Base-by-base conservation (phyloP, 1,139 yeast genomes). In the Kodamaea alishanica region DNA sequence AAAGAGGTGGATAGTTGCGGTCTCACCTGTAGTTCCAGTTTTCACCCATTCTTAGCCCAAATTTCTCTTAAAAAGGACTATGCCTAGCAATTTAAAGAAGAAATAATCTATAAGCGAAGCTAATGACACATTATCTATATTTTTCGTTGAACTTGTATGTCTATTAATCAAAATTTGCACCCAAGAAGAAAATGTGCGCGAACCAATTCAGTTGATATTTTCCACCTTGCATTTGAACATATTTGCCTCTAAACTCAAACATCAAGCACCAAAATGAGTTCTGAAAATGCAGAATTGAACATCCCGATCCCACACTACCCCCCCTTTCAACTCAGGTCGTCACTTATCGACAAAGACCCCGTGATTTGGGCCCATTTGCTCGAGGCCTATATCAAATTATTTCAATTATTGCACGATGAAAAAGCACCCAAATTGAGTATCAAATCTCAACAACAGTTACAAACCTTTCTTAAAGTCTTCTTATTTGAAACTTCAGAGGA, bases 311-410 rank as follows among this genome's bases (percentile, higher is more conserved):
- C 86, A 5, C 75, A 76, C 30, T 84, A 77, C 44, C 92, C 92
- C 3, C 89, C 89, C 1, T 83, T 84, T 60, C 73, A 75, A 45
- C 69, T 84, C 26, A 65, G 92, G 30, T 84, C 90, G 0, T 79
- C 87, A 7, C 65, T 84, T 51, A 81, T 83, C 7, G 92, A 84
- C 51, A 83, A 79, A 49, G 94, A 84, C 54, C 94, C 94, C 0
- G 89, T 84, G 26, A 84, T 84, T 8, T 84, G 90, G 89, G 83
- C 75, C 3, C 88, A 83, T 56, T 61, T 82, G 25, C 61, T 84
- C 10, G 85, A 81, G 46, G 77, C 77, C 4, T 84, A 82, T 55
- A 76, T 82, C 38, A 56, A 57, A 23, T 62, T 78, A 15, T 69
- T 79, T 48, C 67, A 70, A 41, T 73, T 65, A 43, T 56, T 82